Evolutionary conservation across 1,284 basidiomycete genomes (phyloP), one percentile per base, ranked within the genome.

Genomic region (Agaricales sp.): DNA sequence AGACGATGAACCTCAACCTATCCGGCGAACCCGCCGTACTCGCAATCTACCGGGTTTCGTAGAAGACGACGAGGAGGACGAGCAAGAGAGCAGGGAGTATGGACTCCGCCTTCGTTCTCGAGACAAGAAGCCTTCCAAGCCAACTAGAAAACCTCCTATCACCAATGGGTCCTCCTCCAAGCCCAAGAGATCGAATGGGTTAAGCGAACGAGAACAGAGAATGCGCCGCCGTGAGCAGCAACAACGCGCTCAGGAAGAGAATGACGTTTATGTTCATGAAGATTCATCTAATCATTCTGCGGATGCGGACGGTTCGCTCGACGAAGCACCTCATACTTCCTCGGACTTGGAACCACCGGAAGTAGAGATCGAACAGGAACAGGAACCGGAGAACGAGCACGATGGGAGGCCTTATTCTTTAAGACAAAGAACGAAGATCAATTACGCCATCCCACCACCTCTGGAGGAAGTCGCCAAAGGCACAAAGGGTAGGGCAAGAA

Each of bases 371-470:
- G 12, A n/a, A 21, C 44, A 21, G 19, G 44, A 22, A 45, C 13
- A 23, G 22, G 24, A 22, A 21, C 12, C 24, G 21, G 72, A 67
- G 14, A 72, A 60, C 6, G 57, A 66, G n/a, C 66, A 60, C 39
- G 63, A 75, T 47, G 79, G 79, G 18, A 74, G 70, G 53, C 78
- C 80, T 6, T 89, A 89, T 56, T 59, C 76, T 1, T 67, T 89
- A 19, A 68, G 84, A 22, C 73, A 78, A 54, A 68, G 87, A 45
- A 69, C 73, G 43, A 75, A 74, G 57, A 77, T 87, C 57, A 87
- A 87, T 59, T 89, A 88, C 53, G 79, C 80, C 3, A 84, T 88
- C 21, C 84, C 82, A 0, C 85, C 84, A 0, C 81, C 82, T 0
- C 66, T 88, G 16, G 85, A 87, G 51, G 82, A 85, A 45, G 20